Percentiles rank a stretch among this genome's conserved stretches.
Evolutionary conservation across 2,329 filamentous ascomycete species (phyloP).

Genomic region (Magnaporthiopsis poae): DNA sequence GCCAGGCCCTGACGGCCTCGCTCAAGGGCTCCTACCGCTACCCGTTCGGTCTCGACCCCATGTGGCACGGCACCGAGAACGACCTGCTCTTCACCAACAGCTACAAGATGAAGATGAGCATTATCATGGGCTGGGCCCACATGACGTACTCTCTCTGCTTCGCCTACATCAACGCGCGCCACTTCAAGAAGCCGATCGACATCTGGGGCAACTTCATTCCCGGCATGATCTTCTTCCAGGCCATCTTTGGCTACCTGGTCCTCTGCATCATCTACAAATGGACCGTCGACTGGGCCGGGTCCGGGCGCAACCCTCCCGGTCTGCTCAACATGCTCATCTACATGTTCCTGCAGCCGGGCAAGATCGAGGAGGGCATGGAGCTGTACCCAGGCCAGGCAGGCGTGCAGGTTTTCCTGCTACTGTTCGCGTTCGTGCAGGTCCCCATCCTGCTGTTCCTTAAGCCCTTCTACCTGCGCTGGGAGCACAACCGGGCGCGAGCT

Average conservation of each 20-base stretch:
- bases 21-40: conserved; percentile 68
- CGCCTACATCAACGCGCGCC: conserved; percentile 82
- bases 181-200: conserved; percentile 91
- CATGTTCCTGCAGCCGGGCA: conserved; percentile 92
- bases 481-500: conserved; percentile 80
- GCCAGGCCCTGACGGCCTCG: conserved; percentile 51
- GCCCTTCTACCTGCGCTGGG: conserved; percentile 86
- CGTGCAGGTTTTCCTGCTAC: conserved; percentile 68
- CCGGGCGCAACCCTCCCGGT: conserved; percentile 63
- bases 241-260: conserved; percentile 93
- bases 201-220: conserved; percentile 96
- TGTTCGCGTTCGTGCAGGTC: conserved; percentile 77
- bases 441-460: conserved; percentile 88
- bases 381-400: conserved; percentile 69
- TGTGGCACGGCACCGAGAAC: conserved; percentile 94
- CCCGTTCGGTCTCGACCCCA: conserved; percentile 90
- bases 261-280: conserved; percentile 96
- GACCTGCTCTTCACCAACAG: conserved; percentile 93
- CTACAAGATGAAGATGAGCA: conserved; percentile 99
- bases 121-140: conserved; percentile 90
- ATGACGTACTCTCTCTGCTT: conserved; percentile 98
- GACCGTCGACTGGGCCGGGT: conserved; percentile 72
- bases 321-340: conserved; percentile 98
- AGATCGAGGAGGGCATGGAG: conserved; percentile 45
- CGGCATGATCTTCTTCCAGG: conserved; percentile 99